Conservation (phyloP, 345 rosid species). For the Ailanthus altissimus region DNA sequence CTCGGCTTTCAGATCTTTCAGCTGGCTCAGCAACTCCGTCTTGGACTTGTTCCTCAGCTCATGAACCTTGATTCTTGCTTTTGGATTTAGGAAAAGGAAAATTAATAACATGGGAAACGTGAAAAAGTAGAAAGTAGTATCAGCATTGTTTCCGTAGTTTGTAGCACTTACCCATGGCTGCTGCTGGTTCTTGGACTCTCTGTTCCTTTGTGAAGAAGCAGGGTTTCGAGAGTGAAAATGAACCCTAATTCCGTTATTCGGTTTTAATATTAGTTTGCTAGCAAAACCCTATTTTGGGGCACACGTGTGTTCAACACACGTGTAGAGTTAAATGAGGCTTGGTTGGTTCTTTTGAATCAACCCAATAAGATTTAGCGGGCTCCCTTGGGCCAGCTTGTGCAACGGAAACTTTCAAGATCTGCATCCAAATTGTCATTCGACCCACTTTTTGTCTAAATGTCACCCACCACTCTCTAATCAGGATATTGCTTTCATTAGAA, state of each 20-base stretch:
- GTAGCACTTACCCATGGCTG: constrained; percentile 28
- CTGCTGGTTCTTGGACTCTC: constrained; percentile 12
- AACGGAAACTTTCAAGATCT: neutral
- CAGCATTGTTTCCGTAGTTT: neutral
- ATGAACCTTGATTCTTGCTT: constrained; percentile 63
- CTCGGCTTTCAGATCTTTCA: constrained; percentile 56
- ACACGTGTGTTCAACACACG: neutral
- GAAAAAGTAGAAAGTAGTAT: no score
- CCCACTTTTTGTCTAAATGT: no score
- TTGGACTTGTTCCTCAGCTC: constrained; percentile 55
- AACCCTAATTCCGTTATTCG: neutral
- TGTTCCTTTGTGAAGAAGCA: neutral
- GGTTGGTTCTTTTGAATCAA: neutral
- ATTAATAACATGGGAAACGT: neutral
- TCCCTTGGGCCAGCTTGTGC: neutral
- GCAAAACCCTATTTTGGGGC: constrained; percentile 26
- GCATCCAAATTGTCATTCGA: neutral
- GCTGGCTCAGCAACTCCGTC: constrained; percentile 46
- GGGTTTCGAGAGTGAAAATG: neutral
- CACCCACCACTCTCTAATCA: no score
- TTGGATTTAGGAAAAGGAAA: neutral
- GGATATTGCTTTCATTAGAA: no score
- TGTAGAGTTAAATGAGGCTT: neutral
- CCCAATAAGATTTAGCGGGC: neutral
- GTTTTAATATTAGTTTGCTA: neutral